Evolutionary conservation across 352 stramenopile genomes (phyloP).

Genomic region (Pythium insidiosum): DNA sequence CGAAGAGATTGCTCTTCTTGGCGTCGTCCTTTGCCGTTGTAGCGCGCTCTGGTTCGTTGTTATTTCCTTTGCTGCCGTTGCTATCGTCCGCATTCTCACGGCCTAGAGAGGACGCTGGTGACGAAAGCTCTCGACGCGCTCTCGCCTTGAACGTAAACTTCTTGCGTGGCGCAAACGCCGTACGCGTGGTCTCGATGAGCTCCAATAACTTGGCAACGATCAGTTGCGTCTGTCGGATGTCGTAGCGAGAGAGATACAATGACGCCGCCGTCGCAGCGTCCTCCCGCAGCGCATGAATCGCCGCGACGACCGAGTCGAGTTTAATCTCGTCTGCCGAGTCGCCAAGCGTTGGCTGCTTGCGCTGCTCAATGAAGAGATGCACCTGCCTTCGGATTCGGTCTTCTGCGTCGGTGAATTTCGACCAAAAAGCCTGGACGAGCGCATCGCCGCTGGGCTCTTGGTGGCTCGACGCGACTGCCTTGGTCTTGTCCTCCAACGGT

Average conservation of each 20-base stretch:
- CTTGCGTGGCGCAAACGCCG: slow-evolving; percentile 68
- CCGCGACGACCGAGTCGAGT: slow-evolving; percentile 40
- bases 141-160: slow-evolving; percentile 66
- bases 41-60: background rate
- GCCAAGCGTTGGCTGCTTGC: slow-evolving; percentile 35
- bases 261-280: slow-evolving; percentile 52
- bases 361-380: slow-evolving; percentile 45
- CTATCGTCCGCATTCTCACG: slow-evolving; percentile 8
- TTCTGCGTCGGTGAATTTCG: slow-evolving; percentile 43
- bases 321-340: slow-evolving; percentile 30
- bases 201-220: slow-evolving; percentile 54
- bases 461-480: slow-evolving; percentile 15
- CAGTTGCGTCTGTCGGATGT: slow-evolving; percentile 72
- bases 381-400: slow-evolving; percentile 40
- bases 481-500: slow-evolving; percentile 22
- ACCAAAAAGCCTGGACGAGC: slow-evolving; percentile 56
- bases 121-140: no score
- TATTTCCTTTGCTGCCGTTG: slow-evolving; percentile 4
- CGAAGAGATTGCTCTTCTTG: slow-evolving; percentile 4
- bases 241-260: slow-evolving; percentile 81
- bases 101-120: background rate
- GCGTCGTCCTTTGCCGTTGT: slow-evolving; percentile 6
- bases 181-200: slow-evolving; percentile 55
- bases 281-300: slow-evolving; percentile 49
- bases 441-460: slow-evolving; percentile 39